Percentiles rank a stretch among this genome's conserved stretches.
Conservation (phyloP, 2,329 filamentous ascomycete species). For the Venturia pyrina region DNA sequence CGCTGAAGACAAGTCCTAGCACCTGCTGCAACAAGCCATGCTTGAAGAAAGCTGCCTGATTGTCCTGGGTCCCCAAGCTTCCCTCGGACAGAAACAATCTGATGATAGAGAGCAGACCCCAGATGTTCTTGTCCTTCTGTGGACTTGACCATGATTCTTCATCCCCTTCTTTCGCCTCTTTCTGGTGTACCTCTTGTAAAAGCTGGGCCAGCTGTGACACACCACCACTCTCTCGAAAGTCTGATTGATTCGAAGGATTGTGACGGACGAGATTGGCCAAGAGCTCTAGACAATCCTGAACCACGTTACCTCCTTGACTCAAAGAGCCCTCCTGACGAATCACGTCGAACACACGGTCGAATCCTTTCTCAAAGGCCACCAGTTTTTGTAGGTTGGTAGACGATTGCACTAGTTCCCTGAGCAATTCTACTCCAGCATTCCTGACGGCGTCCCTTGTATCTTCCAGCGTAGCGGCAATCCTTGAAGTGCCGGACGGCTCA, state of each 20-base stretch:
- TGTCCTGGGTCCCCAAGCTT: constrained; percentile 69
- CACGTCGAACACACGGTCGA: constrained; percentile 74
- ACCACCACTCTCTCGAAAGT: constrained; percentile 84
- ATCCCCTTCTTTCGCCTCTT: constrained; percentile 44
- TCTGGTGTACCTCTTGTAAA: constrained; percentile 50
- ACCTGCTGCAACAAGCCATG: constrained; percentile 70
- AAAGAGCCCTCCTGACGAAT: constrained; percentile 75
- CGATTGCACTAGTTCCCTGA: constrained; percentile 78
- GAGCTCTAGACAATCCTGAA: constrained; percentile 88
- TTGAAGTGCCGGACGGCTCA: constrained; percentile 77
- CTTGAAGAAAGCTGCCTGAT: constrained; percentile 79
- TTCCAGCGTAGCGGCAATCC: constrained; percentile 73
- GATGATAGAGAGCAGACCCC: constrained; percentile 77
- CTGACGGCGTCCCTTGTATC: constrained; percentile 79
- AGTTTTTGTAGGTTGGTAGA: constrained; percentile 88
- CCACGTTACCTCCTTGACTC: constrained; percentile 69
- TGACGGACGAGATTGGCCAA: constrained; percentile 79
- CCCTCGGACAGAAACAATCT: constrained; percentile 76
- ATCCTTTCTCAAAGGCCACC: constrained; percentile 90
- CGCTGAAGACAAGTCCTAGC: constrained; percentile 72
- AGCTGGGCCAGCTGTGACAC: constrained; percentile 62
- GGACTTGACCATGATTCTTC: constrained; percentile 61
- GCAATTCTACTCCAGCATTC: constrained; percentile 65
- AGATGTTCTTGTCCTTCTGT: constrained; percentile 81
- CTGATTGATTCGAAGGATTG: constrained; percentile 85